These are phyloP conservation scores for Cyclotella distinguenda DNA, from an alignment of 108 stramenopile species.

Conservation along the genomic window DNA sequence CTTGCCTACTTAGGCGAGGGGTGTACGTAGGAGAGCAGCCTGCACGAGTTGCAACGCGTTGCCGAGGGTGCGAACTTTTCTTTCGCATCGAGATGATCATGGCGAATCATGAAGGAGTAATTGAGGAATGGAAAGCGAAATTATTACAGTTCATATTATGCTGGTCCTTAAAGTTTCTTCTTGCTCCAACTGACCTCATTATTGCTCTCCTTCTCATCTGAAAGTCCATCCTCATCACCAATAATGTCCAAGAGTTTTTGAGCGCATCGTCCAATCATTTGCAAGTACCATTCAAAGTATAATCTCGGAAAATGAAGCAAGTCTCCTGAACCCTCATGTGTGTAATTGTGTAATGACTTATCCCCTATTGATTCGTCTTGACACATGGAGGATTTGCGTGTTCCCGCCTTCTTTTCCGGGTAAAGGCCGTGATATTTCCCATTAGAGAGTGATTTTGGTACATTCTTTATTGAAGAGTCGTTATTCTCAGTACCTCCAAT, in stretches of 20 bases:
- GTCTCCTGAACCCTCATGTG: neutral
- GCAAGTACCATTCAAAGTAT: conserved; percentile 44
- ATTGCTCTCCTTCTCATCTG: no score
- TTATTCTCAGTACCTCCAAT: neutral
- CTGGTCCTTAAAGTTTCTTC: no score
- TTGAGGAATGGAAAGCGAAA: no score
- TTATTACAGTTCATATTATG: no score
- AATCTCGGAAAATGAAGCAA: neutral
- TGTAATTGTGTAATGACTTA: neutral
- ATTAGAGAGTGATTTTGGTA: neutral
- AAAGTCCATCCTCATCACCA: conserved; percentile 18
- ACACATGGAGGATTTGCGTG: neutral
- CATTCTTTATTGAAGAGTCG: neutral
- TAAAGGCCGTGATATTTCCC: conserved; percentile 13
- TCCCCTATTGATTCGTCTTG: conserved; percentile 9
- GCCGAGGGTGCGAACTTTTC: no score
- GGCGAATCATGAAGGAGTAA: no score
- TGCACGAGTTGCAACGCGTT: no score
- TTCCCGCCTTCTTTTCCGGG: conserved; percentile 28
- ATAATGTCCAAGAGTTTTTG: conserved; percentile 39
- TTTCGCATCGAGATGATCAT: no score
- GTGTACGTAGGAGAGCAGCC: no score
- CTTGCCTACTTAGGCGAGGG: no score
- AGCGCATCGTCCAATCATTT: conserved; percentile 40
- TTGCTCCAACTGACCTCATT: no score